A percentile compares a stretch with the other conserved stretches of the same genome.
Evolutionary conservation across 2,329 filamentous ascomycete genomes (phyloP).

Genomic region (Cladosporium sp.): DNA sequence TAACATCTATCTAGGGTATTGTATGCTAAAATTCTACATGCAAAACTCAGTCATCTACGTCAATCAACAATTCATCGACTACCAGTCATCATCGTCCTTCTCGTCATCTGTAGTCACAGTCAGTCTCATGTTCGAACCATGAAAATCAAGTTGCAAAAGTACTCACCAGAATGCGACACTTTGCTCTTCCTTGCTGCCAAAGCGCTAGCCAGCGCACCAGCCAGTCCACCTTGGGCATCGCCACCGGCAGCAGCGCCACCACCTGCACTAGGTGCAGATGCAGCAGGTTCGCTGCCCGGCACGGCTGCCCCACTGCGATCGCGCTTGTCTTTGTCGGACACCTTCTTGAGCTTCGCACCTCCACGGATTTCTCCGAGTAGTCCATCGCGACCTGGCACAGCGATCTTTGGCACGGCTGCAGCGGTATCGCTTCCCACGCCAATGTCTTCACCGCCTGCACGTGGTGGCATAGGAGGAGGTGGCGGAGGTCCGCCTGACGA

Average conservation of each 20-base stretch:
- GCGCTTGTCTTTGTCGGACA: constrained; percentile 68
- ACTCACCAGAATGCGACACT: constrained; percentile 92
- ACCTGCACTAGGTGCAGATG: constrained; percentile 55
- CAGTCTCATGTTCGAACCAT: background rate
- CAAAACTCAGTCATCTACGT: too few species aligned
- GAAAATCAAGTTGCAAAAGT: background rate
- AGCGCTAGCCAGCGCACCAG: constrained; percentile 71
- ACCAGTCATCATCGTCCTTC: constrained; percentile 75
- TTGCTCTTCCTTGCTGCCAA: constrained; percentile 87
- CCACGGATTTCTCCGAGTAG: constrained; percentile 73
- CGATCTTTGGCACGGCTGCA: constrained; percentile 54
- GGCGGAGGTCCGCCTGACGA: constrained; percentile 44
- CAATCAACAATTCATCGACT: constrained; percentile 19
- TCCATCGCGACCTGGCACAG: constrained; percentile 56
- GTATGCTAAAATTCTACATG: constrained; percentile 8
- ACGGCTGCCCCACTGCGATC: constrained; percentile 70
- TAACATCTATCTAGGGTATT: constrained; percentile 6
- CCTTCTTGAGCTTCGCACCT: constrained; percentile 69
- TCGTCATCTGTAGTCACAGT: constrained; percentile 65
- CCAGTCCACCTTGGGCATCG: constrained; percentile 45
- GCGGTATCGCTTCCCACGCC: constrained; percentile 35
- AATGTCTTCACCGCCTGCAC: constrained; percentile 45
- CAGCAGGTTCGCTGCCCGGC: constrained; percentile 56
- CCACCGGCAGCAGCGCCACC: constrained; percentile 54
- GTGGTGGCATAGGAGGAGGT: constrained; percentile 42